Evolutionary conservation across 306 rosid species (phyloP), one percentile per base, ranked within the genome.

Genomic region (Trifolium dubium): DNA sequence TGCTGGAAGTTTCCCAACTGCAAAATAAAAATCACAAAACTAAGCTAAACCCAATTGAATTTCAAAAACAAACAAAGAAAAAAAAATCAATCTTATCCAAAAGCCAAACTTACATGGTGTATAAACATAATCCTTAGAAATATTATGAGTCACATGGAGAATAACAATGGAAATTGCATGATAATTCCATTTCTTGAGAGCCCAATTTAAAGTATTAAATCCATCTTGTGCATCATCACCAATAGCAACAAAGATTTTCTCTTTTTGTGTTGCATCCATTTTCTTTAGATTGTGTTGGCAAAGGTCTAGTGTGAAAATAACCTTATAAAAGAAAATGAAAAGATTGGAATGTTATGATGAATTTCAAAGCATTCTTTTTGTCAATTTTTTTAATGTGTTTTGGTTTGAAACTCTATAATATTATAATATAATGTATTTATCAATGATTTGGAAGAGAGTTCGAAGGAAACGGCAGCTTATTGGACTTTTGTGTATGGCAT

Each of bases 1-100:
- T 64, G 92, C 90, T 13, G 92, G 97, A 62, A 93, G 95, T 85
- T 89, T 93, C 10, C 98, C 97, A 84, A 87, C 98, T 91, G 82
- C 67, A 84, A 67, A 67, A 47, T 23, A 23, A 85, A 18, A 71
- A 76, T 31, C 72, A 50, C 34, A 77, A 74, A 78, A 66, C 18
- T 30, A 67, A 80, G 76, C 37, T 13, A 65, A 75, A 40, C 72
- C 73, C 37, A 64, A 43, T 39, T 51, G 70, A 72, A 72, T 77
- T 82, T 76, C 49, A 51, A 13, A 13, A 11, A 39, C 11, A 7
- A 51, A 60, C 5, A 10, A 31, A 59, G 32, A 47, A 30, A 8
- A 19, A 9, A 34, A 47, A 23, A 0, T 23, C 4, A 55, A 55
- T 19, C 14, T 34, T 29, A 75, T 10, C 9, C 3, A 34, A 3